These are phyloP conservation scores for Raffaelea deltoideospora DNA, from an alignment of 2,329 filamentous ascomycete species.

Conservation along the genomic window DNA sequence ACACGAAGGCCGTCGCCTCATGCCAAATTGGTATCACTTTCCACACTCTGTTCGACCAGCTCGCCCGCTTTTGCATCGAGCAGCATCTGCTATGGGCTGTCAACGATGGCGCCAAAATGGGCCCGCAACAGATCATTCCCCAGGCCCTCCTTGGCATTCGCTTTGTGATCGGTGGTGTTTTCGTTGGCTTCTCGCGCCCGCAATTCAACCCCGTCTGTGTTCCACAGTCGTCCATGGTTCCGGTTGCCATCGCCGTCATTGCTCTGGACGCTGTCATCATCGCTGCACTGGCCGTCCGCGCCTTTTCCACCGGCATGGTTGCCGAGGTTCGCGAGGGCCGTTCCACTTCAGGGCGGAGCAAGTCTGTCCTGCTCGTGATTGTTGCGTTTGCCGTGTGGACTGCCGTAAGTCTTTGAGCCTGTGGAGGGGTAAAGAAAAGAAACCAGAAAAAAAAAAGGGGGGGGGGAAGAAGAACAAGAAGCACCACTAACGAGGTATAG, in stretches of 20 bases:
- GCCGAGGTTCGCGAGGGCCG: constrained; percentile 16
- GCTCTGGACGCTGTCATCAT: constrained; percentile 30
- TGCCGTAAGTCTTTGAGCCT: constrained; percentile 28
- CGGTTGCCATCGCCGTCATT: constrained; percentile 29
- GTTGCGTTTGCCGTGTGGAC: constrained; percentile 36
- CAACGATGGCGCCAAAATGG: constrained; percentile 18
- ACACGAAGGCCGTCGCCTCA: constrained; percentile 22
- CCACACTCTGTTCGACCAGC: constrained; percentile 39
- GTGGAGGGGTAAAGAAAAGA: background rate
- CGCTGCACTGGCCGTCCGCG: constrained; percentile 23
- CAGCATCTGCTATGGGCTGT: constrained; percentile 39
- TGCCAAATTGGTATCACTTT: constrained; percentile 39
- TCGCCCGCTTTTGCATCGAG: constrained; percentile 35
- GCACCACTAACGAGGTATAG: too few relatives aligned
- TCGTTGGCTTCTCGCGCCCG: constrained; percentile 37
- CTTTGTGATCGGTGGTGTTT: constrained; percentile 36
- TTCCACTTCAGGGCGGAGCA: constrained; percentile 17
- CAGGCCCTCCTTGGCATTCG: constrained; percentile 31
- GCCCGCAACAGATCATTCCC: constrained; percentile 22
- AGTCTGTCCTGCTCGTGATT: constrained; percentile 25
- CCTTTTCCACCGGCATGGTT: constrained; percentile 21
- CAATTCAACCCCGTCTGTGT: constrained; percentile 38
- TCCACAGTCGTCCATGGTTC: constrained; percentile 26
- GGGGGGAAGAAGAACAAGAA: too few relatives aligned
- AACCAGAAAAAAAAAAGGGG: too few relatives aligned